phyloP scores from a whole-genome alignment of 495 filamentous ascomycete genomes.

The Acidiella bohemica region DNA sequence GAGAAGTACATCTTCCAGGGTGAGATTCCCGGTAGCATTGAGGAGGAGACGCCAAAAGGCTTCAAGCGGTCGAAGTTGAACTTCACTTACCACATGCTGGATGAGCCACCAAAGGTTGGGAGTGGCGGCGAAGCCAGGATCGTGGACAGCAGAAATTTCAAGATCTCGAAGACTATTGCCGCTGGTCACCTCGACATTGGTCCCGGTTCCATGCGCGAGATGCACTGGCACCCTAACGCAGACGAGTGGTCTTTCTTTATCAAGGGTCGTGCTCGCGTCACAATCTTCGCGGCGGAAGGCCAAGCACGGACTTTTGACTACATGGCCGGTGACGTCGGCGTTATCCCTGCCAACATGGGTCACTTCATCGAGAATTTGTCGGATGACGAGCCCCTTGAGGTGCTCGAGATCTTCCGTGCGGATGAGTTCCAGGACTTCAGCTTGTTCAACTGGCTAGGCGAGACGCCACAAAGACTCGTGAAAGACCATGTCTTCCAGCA shows the following conservation, averaged over 20 bases:
- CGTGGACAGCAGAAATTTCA: conserved; percentile 52
- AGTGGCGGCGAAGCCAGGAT: conserved; percentile 37
- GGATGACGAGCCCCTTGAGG: conserved; percentile 47
- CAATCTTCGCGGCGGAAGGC: conserved; percentile 45
- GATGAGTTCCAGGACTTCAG: conserved; percentile 52
- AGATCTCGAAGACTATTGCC: conserved; percentile 48
- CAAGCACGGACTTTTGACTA: conserved; percentile 61
- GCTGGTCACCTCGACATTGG: conserved; percentile 49
- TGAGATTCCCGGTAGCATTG: conserved; percentile 38
- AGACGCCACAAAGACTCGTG: conserved; percentile 48
- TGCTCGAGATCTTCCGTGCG: conserved; percentile 56
- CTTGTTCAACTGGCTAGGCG: conserved; percentile 55
- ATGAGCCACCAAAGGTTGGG: conserved; percentile 36
- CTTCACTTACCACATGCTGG: conserved; percentile 51
- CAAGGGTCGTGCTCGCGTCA: conserved; percentile 50
- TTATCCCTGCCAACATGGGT: conserved; percentile 44
- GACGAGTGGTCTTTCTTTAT: conserved; percentile 68
- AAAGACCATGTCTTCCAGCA: conserved; percentile 46
- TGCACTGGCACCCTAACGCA: conserved; percentile 65
- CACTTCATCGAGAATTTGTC: conserved; percentile 69
- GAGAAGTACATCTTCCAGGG: conserved; percentile 57
- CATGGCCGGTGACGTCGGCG: conserved; percentile 56
- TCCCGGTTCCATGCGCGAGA: conserved; percentile 61
- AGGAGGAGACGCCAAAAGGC: conserved; percentile 31
- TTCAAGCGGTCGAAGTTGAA: conserved; percentile 46